Conservation (phyloP, 1,139 yeast genomes). For the Sugiyamaella paludigena region DNA sequence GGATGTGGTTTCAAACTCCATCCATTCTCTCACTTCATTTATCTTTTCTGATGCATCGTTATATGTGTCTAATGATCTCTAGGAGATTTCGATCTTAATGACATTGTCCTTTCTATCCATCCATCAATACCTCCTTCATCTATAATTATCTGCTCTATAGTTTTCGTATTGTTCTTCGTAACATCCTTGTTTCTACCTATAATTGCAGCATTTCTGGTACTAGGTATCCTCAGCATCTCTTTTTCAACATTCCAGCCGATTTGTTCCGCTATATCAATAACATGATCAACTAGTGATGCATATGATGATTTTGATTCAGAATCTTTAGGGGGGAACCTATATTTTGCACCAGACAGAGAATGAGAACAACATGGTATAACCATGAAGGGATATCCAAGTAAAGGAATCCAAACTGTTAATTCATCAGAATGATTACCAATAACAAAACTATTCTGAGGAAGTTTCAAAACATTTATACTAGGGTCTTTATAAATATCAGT, state of each 20-base stretch:
- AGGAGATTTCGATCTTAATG: constrained; percentile 34
- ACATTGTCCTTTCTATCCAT: constrained; percentile 63
- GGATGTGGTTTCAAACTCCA: too few species aligned
- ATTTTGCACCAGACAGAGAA: constrained; percentile 70
- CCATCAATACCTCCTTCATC: constrained; percentile 88
- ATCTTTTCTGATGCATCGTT: too few species aligned
- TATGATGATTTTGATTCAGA: constrained; percentile 56
- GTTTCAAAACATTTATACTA: constrained; percentile 60
- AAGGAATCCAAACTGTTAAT: constrained; percentile 92
- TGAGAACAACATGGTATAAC: constrained; percentile 97
- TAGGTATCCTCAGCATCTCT: constrained; percentile 89
- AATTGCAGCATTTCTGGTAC: constrained; percentile 89
- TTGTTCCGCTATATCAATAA: constrained; percentile 59
- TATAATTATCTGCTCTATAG: constrained; percentile 46
- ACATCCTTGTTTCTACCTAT: constrained; percentile 55
- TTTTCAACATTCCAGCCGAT: constrained; percentile 84
- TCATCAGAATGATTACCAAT: constrained; percentile 97
- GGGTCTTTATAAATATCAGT: constrained; percentile 49
- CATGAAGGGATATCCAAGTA: constrained; percentile 79
- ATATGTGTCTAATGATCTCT: constrained; percentile 35
- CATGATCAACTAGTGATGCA: constrained; percentile 83
- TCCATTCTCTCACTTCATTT: too few species aligned
- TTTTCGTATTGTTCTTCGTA: constrained; percentile 30
- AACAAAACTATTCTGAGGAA: constrained; percentile 67
- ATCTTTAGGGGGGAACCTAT: constrained; percentile 51